These are phyloP conservation scores for Juncus inflexus DNA, from an alignment of 176 grass and related monocot genomes.

Conservation along the genomic window DNA sequence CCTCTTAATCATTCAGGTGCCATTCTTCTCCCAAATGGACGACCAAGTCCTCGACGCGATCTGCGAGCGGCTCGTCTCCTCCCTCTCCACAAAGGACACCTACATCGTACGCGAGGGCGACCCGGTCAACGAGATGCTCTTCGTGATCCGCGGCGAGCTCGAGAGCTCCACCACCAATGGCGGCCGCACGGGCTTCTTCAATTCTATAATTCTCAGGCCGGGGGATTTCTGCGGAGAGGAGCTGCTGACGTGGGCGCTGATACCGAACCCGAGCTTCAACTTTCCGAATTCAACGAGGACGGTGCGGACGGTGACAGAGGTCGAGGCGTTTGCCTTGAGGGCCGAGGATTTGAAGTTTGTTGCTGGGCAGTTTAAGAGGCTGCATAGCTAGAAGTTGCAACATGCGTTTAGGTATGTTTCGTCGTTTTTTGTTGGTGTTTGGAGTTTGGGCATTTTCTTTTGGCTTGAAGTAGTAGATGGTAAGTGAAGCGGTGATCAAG, in stretches of 20 bases:
- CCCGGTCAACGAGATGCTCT: slow-evolving; percentile 79
- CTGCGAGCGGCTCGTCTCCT: slow-evolving; percentile 78
- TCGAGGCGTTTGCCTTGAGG: slow-evolving; percentile 84
- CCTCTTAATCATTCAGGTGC: slow-evolving; percentile 34
- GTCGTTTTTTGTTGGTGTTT: neutral
- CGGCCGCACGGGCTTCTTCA: slow-evolving; percentile 85
- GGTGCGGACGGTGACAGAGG: slow-evolving; percentile 63
- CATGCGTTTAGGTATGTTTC: slow-evolving; percentile 66
- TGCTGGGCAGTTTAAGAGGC: slow-evolving; percentile 88
- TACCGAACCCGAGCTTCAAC: slow-evolving; percentile 80
- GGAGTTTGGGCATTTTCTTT: neutral
- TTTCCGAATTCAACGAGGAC: slow-evolving; percentile 81
- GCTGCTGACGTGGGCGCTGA: slow-evolving; percentile 86
- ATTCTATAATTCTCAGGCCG: slow-evolving; percentile 73
- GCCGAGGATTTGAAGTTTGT: slow-evolving; percentile 94
- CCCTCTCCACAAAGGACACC: slow-evolving; percentile 84
- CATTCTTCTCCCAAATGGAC: slow-evolving; percentile 98
- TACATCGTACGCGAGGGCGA: slow-evolving; percentile 87
- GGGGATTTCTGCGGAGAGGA: slow-evolving; percentile 98
- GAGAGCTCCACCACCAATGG: slow-evolving; percentile 96
- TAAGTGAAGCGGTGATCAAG: too few relatives aligned
- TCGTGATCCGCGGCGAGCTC: slow-evolving; percentile 82
- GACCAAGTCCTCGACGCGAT: slow-evolving; percentile 92
- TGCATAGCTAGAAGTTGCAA: slow-evolving; percentile 91
- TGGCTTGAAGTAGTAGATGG: too few relatives aligned